Conservation (phyloP, 257 asterid genomes). For the Solanum bukasovii region DNA sequence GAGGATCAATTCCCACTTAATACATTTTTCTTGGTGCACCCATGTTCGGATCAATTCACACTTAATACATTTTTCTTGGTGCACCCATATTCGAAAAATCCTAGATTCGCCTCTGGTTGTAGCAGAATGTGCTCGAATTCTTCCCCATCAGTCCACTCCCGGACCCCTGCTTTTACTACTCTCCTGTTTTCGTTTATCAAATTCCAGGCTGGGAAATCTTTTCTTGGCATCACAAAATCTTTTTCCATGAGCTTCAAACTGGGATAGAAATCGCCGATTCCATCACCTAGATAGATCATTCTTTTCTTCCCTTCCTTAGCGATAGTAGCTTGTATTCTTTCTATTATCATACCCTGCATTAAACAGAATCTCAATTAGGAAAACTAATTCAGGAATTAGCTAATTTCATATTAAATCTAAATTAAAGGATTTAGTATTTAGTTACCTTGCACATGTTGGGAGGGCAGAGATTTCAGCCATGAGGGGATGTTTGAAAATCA, state of each 20-base stretch:
- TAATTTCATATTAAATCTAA: neutral
- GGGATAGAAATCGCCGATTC: slow-evolving; percentile 56
- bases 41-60: too few relatives aligned
- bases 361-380: neutral
- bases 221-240: slow-evolving; percentile 74
- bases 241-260: slow-evolving; percentile 30
- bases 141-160: slow-evolving; percentile 57
- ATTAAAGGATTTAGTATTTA: neutral
- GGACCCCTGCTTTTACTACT: slow-evolving; percentile 33
- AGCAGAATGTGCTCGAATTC: slow-evolving; percentile 25
- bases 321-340: slow-evolving; percentile 34
- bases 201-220: slow-evolving; percentile 63
- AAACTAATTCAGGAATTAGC: neutral
- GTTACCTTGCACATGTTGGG: slow-evolving; percentile 42
- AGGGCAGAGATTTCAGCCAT: slow-evolving; percentile 36
- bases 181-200: slow-evolving; percentile 35
- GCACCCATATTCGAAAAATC: too few relatives aligned
- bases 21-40: too few relatives aligned
- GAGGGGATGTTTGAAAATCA: slow-evolving; percentile 16
- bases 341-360: slow-evolving; percentile 48
- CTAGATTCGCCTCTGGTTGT: too few relatives aligned
- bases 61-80: too few relatives aligned
- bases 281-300: slow-evolving; percentile 66
- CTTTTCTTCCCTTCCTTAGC: slow-evolving; percentile 40
- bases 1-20: too few relatives aligned